Percentiles rank a stretch among this genome's conserved stretches.
These are phyloP conservation scores for Neocatenulostroma microsporum DNA, from an alignment of 2,329 filamentous ascomycete genomes.

Conservation along the genomic window DNA sequence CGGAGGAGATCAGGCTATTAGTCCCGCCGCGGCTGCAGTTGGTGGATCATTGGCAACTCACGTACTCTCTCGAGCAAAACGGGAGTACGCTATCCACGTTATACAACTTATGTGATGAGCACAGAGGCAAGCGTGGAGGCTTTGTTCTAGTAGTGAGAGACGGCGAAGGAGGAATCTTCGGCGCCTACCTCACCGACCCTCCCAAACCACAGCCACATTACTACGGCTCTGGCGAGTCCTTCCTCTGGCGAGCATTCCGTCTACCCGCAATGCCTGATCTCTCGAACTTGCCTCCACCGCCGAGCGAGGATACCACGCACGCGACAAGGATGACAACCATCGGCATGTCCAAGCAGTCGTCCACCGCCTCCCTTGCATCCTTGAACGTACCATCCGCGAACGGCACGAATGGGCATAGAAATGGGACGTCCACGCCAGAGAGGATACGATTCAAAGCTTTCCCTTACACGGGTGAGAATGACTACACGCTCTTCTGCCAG, in stretches of 20 bases:
- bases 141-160: conserved; percentile 87
- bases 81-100: conserved; percentile 80
- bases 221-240: conserved; percentile 95
- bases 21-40: conserved; percentile 81
- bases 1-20: conserved; percentile 87
- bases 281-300: conserved; percentile 59
- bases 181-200: conserved; percentile 85
- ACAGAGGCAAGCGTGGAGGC: conserved; percentile 62
- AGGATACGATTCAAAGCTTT: conserved; percentile 94
- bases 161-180: conserved; percentile 69
- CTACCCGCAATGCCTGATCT: conserved; percentile 50
- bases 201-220: conserved; percentile 76
- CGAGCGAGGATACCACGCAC: conserved; percentile 58
- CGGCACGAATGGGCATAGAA: conserved; percentile 12
- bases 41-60: conserved; percentile 74
- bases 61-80: conserved; percentile 87
- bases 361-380: conserved; percentile 21
- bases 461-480: conserved; percentile 89
- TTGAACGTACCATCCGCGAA: conserved; percentile 15
- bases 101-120: conserved; percentile 68
- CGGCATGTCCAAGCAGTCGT: conserved; percentile 21
- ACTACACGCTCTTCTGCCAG: conserved; percentile 94
- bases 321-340: conserved; percentile 55
- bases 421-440: conserved; percentile 49
- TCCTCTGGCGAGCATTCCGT: conserved; percentile 71